Evolutionary conservation across 805 yeast genomes (phyloP).

Genomic region (Saturnispora zaruensis): DNA sequence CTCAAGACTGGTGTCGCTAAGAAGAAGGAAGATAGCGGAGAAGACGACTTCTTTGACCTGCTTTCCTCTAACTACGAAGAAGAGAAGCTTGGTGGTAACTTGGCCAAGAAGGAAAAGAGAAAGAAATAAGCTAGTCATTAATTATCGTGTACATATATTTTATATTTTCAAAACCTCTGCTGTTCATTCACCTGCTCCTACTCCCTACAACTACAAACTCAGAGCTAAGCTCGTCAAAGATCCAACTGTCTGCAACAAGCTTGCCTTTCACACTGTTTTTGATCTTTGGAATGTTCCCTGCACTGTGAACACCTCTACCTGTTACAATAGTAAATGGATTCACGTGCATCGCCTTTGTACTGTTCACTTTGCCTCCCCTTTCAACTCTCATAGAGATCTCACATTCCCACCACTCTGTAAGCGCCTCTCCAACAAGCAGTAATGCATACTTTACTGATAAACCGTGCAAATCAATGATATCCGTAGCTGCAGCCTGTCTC

Average conservation of each 20-base stretch:
- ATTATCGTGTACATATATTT: constrained; percentile 6
- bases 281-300: constrained; percentile 45
- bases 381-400: constrained; percentile 40
- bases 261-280: constrained; percentile 33
- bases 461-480: constrained; percentile 49
- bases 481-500: constrained; percentile 14
- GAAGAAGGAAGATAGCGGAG: constrained; percentile 19
- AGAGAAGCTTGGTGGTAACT: constrained; percentile 29
- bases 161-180: background rate
- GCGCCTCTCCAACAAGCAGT: constrained; percentile 27
- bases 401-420: constrained; percentile 54
- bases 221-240: constrained; percentile 41
- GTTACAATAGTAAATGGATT: constrained; percentile 45
- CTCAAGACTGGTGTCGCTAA: constrained; percentile 23
- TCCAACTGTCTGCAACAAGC: constrained; percentile 32
- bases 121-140: constrained; percentile 16
- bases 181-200: constrained; percentile 4
- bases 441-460: constrained; percentile 41
- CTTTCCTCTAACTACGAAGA: constrained; percentile 40
- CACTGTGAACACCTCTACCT: constrained; percentile 66
- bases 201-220: constrained; percentile 38
- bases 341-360: constrained; percentile 32
- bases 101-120: constrained; percentile 27
- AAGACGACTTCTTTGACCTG: constrained; percentile 43
- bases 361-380: constrained; percentile 30